phyloP scores from a whole-genome alignment of 2,329 filamentous ascomycete genomes.

The Xylaria polymorpha region DNA sequence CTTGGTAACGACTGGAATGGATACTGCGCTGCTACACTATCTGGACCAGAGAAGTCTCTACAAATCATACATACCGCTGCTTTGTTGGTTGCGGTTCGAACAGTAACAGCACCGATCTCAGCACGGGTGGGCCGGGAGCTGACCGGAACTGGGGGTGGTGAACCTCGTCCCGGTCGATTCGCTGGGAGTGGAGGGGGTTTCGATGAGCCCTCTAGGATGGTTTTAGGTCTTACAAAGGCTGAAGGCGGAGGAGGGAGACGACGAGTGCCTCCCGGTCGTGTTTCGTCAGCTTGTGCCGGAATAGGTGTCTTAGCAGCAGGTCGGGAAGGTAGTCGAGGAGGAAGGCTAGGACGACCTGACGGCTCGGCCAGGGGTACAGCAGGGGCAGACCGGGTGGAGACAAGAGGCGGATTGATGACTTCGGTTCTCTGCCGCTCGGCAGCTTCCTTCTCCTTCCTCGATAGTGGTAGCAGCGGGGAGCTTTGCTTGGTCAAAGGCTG shows the following conservation, averaged over 20 bases:
- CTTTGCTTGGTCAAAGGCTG: conserved; percentile 65
- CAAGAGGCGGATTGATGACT: conserved; percentile 50
- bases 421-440: conserved; percentile 48
- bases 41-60: conserved; percentile 86
- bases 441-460: conserved; percentile 60
- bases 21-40: conserved; percentile 80
- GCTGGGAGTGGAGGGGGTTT: conserved; percentile 42
- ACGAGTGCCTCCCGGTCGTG: conserved; percentile 48
- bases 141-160: conserved; percentile 64
- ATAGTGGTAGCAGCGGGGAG: conserved; percentile 69
- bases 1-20: conserved; percentile 77
- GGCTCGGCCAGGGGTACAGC: conserved; percentile 51
- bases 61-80: conserved; percentile 75
- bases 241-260: conserved; percentile 55
- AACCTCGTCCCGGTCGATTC: conserved; percentile 50
- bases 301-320: conserved; percentile 53
- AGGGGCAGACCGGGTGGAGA: conserved; percentile 45
- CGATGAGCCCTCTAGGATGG: conserved; percentile 44
- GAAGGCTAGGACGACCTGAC: conserved; percentile 56
- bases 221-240: conserved; percentile 49
- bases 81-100: conserved; percentile 48
- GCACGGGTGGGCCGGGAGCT: conserved; percentile 63
- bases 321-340: conserved; percentile 64
- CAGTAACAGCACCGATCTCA: conserved; percentile 61
- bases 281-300: conserved; percentile 43